Evolutionary conservation across 805 yeast genomes (phyloP).

Genomic region (Kodamaea restingae): DNA sequence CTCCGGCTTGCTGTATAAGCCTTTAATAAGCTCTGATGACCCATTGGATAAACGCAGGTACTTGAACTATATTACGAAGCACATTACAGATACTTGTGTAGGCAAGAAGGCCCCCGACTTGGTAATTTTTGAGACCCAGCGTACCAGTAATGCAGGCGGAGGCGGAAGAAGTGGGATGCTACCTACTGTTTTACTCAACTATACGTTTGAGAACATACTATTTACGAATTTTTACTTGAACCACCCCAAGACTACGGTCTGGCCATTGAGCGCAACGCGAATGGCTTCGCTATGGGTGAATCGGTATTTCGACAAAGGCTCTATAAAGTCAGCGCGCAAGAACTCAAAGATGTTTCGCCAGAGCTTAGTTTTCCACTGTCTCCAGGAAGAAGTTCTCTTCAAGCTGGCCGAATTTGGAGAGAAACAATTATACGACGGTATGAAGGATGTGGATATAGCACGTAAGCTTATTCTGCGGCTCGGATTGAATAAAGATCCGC

Average conservation of each 20-base stretch:
- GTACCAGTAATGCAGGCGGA: slow-evolving; percentile 27
- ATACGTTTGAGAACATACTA: slow-evolving; percentile 34
- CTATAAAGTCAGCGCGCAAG: slow-evolving; percentile 3
- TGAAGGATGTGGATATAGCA: slow-evolving; percentile 5
- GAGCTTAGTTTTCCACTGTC: slow-evolving; percentile 11
- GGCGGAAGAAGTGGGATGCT: slow-evolving; percentile 19
- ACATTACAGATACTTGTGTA: not conserved
- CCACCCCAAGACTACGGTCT: slow-evolving; percentile 16
- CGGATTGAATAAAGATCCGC: not conserved
- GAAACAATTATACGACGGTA: not conserved
- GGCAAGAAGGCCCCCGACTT: slow-evolving; percentile 18
- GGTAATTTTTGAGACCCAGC: slow-evolving; percentile 36
- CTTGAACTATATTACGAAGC: slow-evolving; percentile 17
- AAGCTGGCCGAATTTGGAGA: not conserved
- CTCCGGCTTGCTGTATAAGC: slow-evolving; percentile 15
- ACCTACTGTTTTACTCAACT: slow-evolving; percentile 38
- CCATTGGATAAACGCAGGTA: slow-evolving; percentile 28
- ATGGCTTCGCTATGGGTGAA: slow-evolving; percentile 40
- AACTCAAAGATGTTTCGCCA: slow-evolving; percentile 11
- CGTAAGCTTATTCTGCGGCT: not conserved
- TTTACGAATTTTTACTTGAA: slow-evolving; percentile 26
- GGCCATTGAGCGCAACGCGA: slow-evolving; percentile 33
- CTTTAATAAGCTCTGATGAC: slow-evolving; percentile 8
- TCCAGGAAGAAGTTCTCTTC: slow-evolving; percentile 1
- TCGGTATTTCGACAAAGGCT: slow-evolving; percentile 17